These are phyloP conservation scores for Hypoxylon sp. DNA, from an alignment of 2,329 filamentous ascomycete species.

Conservation along the genomic window DNA sequence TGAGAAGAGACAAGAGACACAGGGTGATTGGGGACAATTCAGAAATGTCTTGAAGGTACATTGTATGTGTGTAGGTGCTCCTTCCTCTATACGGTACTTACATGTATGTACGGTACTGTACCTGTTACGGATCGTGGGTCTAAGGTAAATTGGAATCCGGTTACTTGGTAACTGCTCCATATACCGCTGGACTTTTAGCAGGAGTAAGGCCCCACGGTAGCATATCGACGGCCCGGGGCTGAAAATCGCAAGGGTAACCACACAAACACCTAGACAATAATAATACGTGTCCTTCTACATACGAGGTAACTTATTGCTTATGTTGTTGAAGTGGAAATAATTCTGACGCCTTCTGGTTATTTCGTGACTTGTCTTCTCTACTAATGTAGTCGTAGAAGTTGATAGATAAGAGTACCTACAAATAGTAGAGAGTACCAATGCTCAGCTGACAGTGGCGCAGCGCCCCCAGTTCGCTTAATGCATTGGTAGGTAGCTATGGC, in stretches of 20 bases:
- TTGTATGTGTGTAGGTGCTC: not conserved
- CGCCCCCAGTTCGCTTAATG: constrained; percentile 5
- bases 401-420: not conserved
- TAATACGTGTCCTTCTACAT: constrained; percentile 17
- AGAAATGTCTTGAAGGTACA: not conserved
- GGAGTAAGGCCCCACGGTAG: not conserved
- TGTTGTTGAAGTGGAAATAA: not conserved
- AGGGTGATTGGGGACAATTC: constrained; percentile 16
- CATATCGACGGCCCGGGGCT: constrained; percentile 8
- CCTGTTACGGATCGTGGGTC: constrained; percentile 18
- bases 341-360: not conserved
- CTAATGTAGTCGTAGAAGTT: not conserved
- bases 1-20: constrained; percentile 7
- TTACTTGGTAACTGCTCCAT: constrained; percentile 13
- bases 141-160: constrained; percentile 29
- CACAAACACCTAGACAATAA: not conserved
- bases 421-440: not conserved
- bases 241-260: not conserved
- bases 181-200: constrained; percentile 4
- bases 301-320: not conserved
- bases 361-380: not conserved
- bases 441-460: constrained; percentile 22
- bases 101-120: constrained; percentile 10
- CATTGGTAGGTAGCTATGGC: not conserved
- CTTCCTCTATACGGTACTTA: not conserved